These are phyloP conservation scores for Amauroascus verrucosus DNA, from an alignment of 2,329 filamentous ascomycete genomes.

Conservation along the genomic window DNA sequence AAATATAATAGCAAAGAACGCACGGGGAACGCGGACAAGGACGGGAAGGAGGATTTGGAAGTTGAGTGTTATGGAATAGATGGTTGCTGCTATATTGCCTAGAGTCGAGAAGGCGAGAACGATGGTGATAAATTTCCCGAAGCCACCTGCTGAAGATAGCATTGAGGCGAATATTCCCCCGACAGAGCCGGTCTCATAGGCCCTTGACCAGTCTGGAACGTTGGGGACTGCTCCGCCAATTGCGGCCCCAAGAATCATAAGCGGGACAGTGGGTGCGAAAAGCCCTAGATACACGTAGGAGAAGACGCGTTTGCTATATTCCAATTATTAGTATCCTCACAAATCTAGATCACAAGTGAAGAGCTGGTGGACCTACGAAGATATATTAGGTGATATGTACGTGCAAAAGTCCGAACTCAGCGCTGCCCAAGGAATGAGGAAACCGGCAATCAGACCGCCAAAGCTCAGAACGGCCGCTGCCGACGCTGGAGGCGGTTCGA, in stretches of 20 bases:
- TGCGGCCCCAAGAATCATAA: slow-evolving; percentile 56
- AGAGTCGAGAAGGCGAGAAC: slow-evolving; percentile 47
- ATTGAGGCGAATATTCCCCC: slow-evolving; percentile 52
- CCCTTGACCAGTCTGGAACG: slow-evolving; percentile 43
- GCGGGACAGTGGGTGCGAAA: slow-evolving; percentile 44
- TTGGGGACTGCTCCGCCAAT: slow-evolving; percentile 51
- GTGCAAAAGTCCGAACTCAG: slow-evolving; percentile 18
- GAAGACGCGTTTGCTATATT: slow-evolving; percentile 15
- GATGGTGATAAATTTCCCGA: slow-evolving; percentile 58
- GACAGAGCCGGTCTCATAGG: slow-evolving; percentile 50
- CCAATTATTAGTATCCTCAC: background rate
- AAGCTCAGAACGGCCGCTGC: slow-evolving; percentile 19
- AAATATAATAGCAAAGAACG: slow-evolving; percentile 50
- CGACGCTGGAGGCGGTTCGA: slow-evolving; percentile 8
- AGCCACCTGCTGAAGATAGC: slow-evolving; percentile 34
- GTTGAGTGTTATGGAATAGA: slow-evolving; percentile 56
- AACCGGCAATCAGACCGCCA: slow-evolving; percentile 21
- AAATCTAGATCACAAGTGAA: background rate
- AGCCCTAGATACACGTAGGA: slow-evolving; percentile 36
- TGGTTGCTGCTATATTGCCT: slow-evolving; percentile 55
- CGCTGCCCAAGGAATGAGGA: slow-evolving; percentile 20
- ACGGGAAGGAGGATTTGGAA: slow-evolving; percentile 56
- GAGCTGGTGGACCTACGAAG: slow-evolving; percentile 10
- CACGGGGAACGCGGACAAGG: slow-evolving; percentile 49
- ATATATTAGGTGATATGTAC: slow-evolving; percentile 15